phyloP scores from a whole-genome alignment of 495 filamentous ascomycete species.

The Penicillium roqueforti region DNA sequence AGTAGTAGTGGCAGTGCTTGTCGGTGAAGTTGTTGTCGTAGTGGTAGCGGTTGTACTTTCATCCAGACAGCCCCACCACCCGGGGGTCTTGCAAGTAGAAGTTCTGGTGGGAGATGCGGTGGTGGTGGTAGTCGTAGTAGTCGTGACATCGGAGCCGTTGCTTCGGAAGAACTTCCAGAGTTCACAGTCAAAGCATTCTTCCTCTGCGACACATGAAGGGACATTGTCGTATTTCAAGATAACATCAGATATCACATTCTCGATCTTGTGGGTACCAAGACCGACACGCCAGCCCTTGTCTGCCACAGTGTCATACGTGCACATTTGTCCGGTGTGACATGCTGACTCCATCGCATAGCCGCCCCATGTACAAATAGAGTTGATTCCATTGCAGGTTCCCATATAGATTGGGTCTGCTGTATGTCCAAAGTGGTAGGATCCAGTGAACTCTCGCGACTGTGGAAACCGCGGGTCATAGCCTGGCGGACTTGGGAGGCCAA shows the following conservation, averaged over 20 bases:
- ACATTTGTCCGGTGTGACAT: constrained; percentile 84
- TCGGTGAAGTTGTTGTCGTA: constrained; percentile 44
- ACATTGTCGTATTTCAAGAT: constrained; percentile 74
- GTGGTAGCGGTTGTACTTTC: constrained; percentile 60
- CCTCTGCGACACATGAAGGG: constrained; percentile 66
- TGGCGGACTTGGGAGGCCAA: constrained; percentile 85
- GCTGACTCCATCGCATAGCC: constrained; percentile 91
- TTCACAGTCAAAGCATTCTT: constrained; percentile 83
- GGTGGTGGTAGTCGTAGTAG: constrained; percentile 53
- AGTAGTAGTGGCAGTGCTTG: constrained; percentile 62
- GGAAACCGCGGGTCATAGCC: constrained; percentile 64
- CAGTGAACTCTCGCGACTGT: constrained; percentile 66
- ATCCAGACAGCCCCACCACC: constrained; percentile 57
- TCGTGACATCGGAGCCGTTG: constrained; percentile 75
- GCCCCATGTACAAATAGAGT: constrained; percentile 81
- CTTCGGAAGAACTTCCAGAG: constrained; percentile 93
- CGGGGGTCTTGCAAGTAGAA: constrained; percentile 82
- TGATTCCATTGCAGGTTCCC: constrained; percentile 87
- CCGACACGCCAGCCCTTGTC: constrained; percentile 89
- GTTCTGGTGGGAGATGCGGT: constrained; percentile 63
- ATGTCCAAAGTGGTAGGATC: constrained; percentile 89
- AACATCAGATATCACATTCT: constrained; percentile 78
- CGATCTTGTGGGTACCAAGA: constrained; percentile 80
- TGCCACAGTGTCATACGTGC: constrained; percentile 83
- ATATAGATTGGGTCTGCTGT: constrained; percentile 95